Percentiles rank a stretch among this genome's conserved stretches.
phyloP scores from a whole-genome alignment of 1,284 basidiomycete species.

The Malassezia brasiliensis region DNA sequence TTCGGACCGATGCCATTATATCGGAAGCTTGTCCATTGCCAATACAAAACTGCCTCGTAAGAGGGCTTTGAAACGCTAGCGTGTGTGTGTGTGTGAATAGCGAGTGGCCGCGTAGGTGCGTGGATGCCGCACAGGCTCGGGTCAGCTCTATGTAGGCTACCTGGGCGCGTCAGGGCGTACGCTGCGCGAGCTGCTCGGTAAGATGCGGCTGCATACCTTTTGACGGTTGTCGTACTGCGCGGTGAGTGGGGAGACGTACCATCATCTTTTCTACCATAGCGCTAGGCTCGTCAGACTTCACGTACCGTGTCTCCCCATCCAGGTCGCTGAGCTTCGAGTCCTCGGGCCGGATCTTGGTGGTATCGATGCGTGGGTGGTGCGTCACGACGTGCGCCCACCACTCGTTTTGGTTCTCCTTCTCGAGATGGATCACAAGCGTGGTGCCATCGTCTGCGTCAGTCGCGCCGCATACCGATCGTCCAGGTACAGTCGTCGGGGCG shows the following conservation, averaged over 20 bases:
- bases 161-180: too few species aligned
- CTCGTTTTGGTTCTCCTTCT: constrained; percentile 73
- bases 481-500: constrained; percentile 94
- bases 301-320: constrained; percentile 76
- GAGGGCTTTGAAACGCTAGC: constrained; percentile 7
- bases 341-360: constrained; percentile 85
- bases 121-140: too few species aligned
- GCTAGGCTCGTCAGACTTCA: constrained; percentile 50
- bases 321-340: constrained; percentile 93
- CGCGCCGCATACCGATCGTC: constrained; percentile 62
- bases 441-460: constrained; percentile 56
- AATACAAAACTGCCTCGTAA: constrained; percentile 17
- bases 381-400: constrained; percentile 98
- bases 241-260: constrained; percentile 55
- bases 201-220: constrained; percentile 59
- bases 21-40: constrained; percentile 14
- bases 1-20: constrained; percentile 4
- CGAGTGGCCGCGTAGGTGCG: background rate
- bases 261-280: constrained; percentile 99
- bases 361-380: constrained; percentile 93
- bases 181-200: too few species aligned
- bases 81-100: background rate
- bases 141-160: too few species aligned
- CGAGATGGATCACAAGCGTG: constrained; percentile 65
- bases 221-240: constrained; percentile 89